Percentiles rank a stretch among this genome's conserved stretches.
Conservation (phyloP, 331 rosid genomes). For the Stylosanthes scabra region DNA sequence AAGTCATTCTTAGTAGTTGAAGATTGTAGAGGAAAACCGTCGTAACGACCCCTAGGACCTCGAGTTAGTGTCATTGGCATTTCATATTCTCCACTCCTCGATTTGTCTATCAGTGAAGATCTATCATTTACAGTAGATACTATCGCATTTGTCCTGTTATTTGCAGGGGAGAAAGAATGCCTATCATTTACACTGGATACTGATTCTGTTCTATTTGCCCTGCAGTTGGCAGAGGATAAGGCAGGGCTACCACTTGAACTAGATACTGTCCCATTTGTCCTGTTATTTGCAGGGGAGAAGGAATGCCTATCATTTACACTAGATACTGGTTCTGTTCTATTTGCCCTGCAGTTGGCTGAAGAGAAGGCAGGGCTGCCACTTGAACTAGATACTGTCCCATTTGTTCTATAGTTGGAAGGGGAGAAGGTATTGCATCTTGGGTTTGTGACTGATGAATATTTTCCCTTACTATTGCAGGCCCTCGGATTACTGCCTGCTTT, state of each 20-base stretch:
- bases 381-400: constrained; percentile 48
- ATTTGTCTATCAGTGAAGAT: constrained; percentile 44
- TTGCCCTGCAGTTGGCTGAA: constrained; percentile 37
- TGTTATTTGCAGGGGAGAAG: constrained; percentile 39
- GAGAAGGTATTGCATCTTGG: constrained; percentile 45
- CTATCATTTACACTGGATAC: constrained; percentile 29
- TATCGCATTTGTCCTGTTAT: constrained; percentile 48
- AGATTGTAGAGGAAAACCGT: constrained; percentile 43
- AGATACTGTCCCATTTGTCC: constrained; percentile 47
- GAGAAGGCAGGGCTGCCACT: constrained; percentile 37
- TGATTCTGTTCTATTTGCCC: constrained; percentile 46
- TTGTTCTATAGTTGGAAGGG: constrained; percentile 38
- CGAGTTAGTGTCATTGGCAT: constrained; percentile 56
- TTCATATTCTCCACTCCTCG: constrained; percentile 54
- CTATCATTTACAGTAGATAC: constrained; percentile 20
- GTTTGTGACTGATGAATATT: constrained; percentile 46
- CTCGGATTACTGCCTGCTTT: constrained; percentile 47
- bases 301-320: constrained; percentile 29
- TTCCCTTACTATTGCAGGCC: constrained; percentile 51
- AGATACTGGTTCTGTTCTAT: constrained; percentile 45
- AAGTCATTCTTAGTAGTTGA: constrained; percentile 54
- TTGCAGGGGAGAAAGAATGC: constrained; percentile 36
- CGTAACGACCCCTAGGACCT: constrained; percentile 70
- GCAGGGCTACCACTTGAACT: constrained; percentile 37
- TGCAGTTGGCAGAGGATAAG: constrained; percentile 39